Conservation (phyloP, 148 eudicot genomes). For the Cornus suecica region DNA sequence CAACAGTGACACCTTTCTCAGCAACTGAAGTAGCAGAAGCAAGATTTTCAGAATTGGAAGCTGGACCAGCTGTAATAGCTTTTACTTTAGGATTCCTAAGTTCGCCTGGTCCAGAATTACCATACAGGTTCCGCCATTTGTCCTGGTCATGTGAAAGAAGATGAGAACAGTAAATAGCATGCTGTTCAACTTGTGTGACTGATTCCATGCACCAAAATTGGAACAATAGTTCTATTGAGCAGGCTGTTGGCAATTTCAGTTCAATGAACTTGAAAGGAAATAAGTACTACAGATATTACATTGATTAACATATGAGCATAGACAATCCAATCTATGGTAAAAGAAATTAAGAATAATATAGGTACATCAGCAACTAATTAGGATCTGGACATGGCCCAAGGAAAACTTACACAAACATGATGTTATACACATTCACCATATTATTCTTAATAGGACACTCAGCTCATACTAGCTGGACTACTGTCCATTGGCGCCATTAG, state of each 20-base stretch:
- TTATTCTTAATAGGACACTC: too few relatives aligned
- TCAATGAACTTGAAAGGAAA: background rate
- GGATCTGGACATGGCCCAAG: background rate
- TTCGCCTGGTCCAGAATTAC: background rate
- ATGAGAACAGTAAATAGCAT: conserved; percentile 4
- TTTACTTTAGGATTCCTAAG: background rate
- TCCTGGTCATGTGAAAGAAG: conserved; percentile 7
- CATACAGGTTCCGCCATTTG: conserved; percentile 12
- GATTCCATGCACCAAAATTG: background rate
- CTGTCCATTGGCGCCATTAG: too few relatives aligned
- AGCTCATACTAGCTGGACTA: too few relatives aligned
- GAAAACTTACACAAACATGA: background rate
- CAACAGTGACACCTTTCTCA: conserved; percentile 2
- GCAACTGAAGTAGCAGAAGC: conserved; percentile 8
- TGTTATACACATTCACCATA: background rate
- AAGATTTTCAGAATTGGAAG: background rate
- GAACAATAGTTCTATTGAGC: background rate
- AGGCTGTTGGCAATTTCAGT: background rate
- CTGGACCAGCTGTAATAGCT: background rate
- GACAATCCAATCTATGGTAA: background rate
- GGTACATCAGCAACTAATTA: background rate
- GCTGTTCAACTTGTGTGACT: background rate
- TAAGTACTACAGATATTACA: background rate
- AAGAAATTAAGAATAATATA: background rate
- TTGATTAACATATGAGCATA: background rate